Evolutionary conservation across 148 eudicot genomes (phyloP).

Genomic region (Vaccinium corymbosum): DNA sequence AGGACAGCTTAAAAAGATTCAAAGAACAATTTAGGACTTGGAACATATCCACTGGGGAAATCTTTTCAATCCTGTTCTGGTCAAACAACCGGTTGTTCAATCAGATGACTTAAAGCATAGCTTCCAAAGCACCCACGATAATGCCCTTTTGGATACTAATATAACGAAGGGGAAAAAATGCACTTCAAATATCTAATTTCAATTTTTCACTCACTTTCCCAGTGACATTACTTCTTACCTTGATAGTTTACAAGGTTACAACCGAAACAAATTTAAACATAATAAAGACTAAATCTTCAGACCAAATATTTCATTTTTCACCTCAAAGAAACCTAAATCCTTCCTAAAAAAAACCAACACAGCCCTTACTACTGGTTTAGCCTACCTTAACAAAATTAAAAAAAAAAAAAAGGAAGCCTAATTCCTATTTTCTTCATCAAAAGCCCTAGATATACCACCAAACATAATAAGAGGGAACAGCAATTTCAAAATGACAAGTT

Average conservation of each 20-base stretch:
- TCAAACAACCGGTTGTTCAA: background rate
- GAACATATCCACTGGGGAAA: background rate
- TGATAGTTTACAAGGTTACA: background rate
- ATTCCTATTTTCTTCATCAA: background rate
- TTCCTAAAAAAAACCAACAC: background rate
- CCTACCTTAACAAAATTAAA: background rate
- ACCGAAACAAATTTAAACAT: background rate
- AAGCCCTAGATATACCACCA: background rate
- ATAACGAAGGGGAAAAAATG: background rate
- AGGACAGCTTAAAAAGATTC: background rate
- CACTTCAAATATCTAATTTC: background rate
- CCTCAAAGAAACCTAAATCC: slow-evolving; percentile 1
- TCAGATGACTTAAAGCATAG: background rate
- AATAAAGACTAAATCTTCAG: background rate
- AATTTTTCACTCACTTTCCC: background rate
- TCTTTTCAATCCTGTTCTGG: background rate
- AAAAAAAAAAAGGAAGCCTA: no score
- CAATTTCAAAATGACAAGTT: background rate
- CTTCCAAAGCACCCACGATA: background rate
- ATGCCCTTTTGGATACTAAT: background rate
- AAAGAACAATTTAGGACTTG: background rate
- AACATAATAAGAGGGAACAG: background rate
- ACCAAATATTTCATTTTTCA: background rate
- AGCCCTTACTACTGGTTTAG: background rate
- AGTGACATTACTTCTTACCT: background rate